A percentile compares a stretch with the other conserved stretches of the same genome.
These are phyloP conservation scores for Citrus medica DNA, from an alignment of 345 rosid genomes.

Conservation along the genomic window DNA sequence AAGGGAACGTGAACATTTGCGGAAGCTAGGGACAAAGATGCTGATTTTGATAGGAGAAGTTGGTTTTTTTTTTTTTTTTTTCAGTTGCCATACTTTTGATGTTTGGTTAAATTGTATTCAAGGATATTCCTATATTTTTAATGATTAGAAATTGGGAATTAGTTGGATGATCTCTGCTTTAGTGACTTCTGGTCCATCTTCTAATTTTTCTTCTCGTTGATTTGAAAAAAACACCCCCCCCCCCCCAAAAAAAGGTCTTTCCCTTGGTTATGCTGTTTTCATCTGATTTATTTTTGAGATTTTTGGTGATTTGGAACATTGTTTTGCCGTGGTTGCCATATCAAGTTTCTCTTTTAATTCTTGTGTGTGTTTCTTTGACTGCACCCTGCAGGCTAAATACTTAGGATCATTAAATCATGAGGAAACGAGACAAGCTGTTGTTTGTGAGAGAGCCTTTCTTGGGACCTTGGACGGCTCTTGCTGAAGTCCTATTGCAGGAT, in stretches of 20 bases:
- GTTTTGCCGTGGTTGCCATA: not conserved
- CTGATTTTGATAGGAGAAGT: not conserved
- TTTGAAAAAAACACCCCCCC: no score
- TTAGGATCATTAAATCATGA: constrained; percentile 85
- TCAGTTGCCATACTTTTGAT: not conserved
- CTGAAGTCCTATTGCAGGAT: constrained; percentile 94
- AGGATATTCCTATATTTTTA: not conserved
- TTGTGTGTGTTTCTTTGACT: not conserved
- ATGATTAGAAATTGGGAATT: not conserved
- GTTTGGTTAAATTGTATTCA: not conserved
- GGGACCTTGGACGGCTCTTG: constrained; percentile 85
- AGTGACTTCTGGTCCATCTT: no score
- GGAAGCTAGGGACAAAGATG: not conserved
- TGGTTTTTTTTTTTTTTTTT: not conserved
- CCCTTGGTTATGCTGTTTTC: not conserved
- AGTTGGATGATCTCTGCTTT: no score
- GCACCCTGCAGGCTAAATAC: constrained; percentile 53
- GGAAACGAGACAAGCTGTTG: constrained; percentile 83
- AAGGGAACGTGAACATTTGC: not conserved
- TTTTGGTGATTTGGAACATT: not conserved
- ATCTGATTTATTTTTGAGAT: not conserved
- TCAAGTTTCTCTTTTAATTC: not conserved
- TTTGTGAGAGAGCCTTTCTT: constrained; percentile 89
- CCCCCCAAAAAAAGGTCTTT: not conserved
- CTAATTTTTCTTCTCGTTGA: no score